Base-by-base conservation (phyloP, 2,329 filamentous ascomycete genomes). In the Hypoxylon sp. region DNA sequence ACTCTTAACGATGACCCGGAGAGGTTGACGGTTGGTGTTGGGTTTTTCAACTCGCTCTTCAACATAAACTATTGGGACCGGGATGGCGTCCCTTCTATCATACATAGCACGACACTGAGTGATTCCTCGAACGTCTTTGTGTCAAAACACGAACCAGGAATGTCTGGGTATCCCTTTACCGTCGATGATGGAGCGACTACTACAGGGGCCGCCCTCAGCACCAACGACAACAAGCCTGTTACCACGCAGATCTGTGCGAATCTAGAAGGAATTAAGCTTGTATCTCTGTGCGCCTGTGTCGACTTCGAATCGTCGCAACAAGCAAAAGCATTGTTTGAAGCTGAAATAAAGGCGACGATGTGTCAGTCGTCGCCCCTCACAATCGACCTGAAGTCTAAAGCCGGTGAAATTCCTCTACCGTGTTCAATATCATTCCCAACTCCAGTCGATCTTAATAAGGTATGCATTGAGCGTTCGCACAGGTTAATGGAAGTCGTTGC, bases 301-400 rank as follows among this genome's bases (percentile, higher is more conserved):
- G 72, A 79, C 47, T 75, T 84, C 5, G 66, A 67, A 0, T 76
- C 65, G 0, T 78, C 78, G 0, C 70, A 72, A 4, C 62, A 75
- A 46, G 79, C 73, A 13, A 79, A 74, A 59, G 63, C 59, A 6
- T 69, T 83, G 0, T 74, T 84, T 1, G 65, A 74, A 6, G 73
- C 81, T 19, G 80, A 77, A 51, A 69, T 67, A 1, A 73, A 74
- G 0, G 78, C 84, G 43, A 68, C 74, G 6, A 58, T 82, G 3
- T 70, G 64, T 5, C 80, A 82, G 60, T 67, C 68, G 0, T 76
- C 74, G 2, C 80, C 81, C 0, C 82, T 79, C 55, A 70, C 72
- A 3, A 74, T 84, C 46, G 73, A 81, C 4, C 67, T 84, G 15
- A 71, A 78, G 10, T 78, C 84, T 4, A 6, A 15, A 34, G 78